phyloP scores from a whole-genome alignment of 768 basidiomycete species.

The Mrakia frigida region DNA sequence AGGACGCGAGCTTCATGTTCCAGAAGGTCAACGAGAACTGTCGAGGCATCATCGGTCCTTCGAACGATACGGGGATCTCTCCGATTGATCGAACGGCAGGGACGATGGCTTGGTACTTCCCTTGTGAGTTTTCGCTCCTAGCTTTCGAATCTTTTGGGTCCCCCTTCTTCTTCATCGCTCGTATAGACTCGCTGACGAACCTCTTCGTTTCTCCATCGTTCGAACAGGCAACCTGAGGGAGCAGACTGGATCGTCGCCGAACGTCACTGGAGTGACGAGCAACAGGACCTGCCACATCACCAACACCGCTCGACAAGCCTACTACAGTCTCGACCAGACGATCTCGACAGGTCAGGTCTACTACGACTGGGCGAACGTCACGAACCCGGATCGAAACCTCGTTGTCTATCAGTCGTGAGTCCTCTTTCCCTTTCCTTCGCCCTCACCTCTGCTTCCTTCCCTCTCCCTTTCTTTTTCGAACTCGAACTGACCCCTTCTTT shows the following conservation, averaged over 20 bases:
- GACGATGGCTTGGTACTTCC: constrained; percentile 87
- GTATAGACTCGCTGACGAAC: no score
- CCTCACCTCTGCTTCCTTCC: no score
- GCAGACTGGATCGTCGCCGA: constrained; percentile 59
- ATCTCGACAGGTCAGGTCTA: constrained; percentile 74
- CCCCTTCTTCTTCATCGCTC: no score
- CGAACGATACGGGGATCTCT: constrained; percentile 50
- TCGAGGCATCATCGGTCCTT: constrained; percentile 62
- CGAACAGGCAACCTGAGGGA: constrained; percentile 60
- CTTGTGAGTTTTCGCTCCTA: constrained; percentile 60
- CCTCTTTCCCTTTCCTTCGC: no score
- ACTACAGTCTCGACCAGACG: constrained; percentile 42
- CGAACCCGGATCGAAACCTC: constrained; percentile 63
- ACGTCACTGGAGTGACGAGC: constrained; percentile 61
- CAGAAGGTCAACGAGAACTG: constrained; percentile 87
- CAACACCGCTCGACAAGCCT: constrained; percentile 51
- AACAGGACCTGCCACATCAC: constrained; percentile 68
- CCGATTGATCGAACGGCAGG: background rate
- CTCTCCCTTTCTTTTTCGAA: background rate
- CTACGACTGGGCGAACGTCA: constrained; percentile 85
- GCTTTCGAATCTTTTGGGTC: no score
- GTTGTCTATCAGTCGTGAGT: constrained; percentile 92
- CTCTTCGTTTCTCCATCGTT: no score
- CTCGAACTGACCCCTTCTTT: constrained; percentile 22
- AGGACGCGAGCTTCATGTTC: constrained; percentile 91